These are phyloP conservation scores for Coelastrella sp. DNA, from an alignment of 139 green algal species.

Conservation along the genomic window DNA sequence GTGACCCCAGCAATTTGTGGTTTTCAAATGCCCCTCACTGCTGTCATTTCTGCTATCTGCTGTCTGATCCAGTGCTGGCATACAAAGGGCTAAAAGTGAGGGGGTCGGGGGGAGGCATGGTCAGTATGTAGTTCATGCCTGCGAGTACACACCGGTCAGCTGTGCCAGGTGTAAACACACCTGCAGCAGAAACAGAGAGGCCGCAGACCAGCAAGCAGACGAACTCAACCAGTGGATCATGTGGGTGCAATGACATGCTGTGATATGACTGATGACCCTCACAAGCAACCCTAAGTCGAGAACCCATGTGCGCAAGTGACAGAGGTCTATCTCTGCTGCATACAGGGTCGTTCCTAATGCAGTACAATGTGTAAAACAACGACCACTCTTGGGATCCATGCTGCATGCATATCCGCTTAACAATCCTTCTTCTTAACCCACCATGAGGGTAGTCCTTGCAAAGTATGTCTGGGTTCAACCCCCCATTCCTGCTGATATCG, in stretches of 20 bases:
- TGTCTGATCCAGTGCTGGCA: constrained; percentile 24
- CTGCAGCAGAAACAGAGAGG: constrained; percentile 3
- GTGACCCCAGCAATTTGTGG: background rate
- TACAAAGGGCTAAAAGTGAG: constrained; percentile 12
- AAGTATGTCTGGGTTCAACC: constrained; percentile 53
- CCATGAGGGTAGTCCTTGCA: constrained; percentile 63
- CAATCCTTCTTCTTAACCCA: no score
- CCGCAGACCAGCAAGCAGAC: background rate
- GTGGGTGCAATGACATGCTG: no score
- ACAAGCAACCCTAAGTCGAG: no score
- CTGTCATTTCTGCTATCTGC: background rate
- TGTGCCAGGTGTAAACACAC: constrained; percentile 24
- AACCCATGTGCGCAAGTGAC: no score
- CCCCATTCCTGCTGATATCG: constrained; percentile 50
- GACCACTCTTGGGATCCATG: no score
- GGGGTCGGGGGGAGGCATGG: constrained; percentile 11
- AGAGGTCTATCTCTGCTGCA: no score
- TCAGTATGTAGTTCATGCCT: constrained; percentile 31
- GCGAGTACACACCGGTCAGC: constrained; percentile 24
- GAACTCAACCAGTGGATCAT: no score
- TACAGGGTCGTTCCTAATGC: no score
- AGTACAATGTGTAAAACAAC: no score
- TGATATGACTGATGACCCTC: no score
- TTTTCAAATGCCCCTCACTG: background rate
- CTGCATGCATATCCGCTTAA: no score